Conservation (phyloP, 2,329 filamentous ascomycete genomes). For the Fusarium chlamydosporum region DNA sequence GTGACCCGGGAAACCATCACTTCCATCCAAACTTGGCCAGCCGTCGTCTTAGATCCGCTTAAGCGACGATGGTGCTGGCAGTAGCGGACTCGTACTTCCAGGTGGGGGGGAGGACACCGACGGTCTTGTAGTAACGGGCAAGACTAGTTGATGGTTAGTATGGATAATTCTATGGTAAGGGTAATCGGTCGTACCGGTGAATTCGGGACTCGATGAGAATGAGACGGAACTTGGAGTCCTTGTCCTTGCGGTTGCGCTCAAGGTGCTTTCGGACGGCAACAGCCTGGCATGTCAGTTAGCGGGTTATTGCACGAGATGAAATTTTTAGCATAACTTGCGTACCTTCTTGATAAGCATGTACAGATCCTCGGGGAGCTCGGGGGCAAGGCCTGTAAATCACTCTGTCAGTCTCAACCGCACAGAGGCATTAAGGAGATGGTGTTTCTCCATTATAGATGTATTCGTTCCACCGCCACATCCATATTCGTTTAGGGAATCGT, state of each 20-base stretch:
- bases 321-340: slow-evolving; percentile 43
- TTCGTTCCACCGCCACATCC: slow-evolving; percentile 52
- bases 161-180: not conserved
- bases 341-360: slow-evolving; percentile 99
- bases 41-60: slow-evolving; percentile 61
- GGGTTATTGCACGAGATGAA: not conserved
- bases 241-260: slow-evolving; percentile 99
- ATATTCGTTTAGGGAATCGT: slow-evolving; percentile 67
- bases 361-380: slow-evolving; percentile 98
- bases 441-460: slow-evolving; percentile 48
- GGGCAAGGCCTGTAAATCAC: slow-evolving; percentile 95
- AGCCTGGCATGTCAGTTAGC: slow-evolving; percentile 69
- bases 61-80: slow-evolving; percentile 93
- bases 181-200: slow-evolving; percentile 70
- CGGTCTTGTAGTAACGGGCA: slow-evolving; percentile 99
- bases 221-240: slow-evolving; percentile 99
- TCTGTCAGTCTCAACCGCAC: slow-evolving; percentile 94
- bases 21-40: slow-evolving; percentile 47
- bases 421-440: slow-evolving; percentile 74
- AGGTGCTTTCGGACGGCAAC: slow-evolving; percentile 99
- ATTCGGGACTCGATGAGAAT: slow-evolving; percentile 99
- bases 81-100: slow-evolving; percentile 99
- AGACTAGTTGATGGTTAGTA: slow-evolving; percentile 66
- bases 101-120: slow-evolving; percentile 85
- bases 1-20: slow-evolving; percentile 58